A percentile compares a stretch with the other conserved stretches of the same genome.
phyloP scores from a whole-genome alignment of 2,329 filamentous ascomycete genomes.

The Stachybotrys elegans region DNA sequence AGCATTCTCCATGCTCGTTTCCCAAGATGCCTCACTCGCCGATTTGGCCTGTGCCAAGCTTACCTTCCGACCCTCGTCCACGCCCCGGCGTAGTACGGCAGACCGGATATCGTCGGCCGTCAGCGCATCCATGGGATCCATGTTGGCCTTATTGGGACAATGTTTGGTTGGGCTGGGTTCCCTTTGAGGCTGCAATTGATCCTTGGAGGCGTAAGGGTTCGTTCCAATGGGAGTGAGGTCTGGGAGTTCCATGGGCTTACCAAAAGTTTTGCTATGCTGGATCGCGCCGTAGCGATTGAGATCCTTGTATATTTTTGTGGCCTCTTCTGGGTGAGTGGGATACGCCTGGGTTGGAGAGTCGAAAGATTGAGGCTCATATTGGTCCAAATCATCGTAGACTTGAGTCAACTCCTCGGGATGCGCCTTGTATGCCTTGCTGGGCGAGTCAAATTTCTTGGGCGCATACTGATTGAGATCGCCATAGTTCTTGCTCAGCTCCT shows the following conservation, averaged over 20 bases:
- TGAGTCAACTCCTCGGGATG: constrained; percentile 30
- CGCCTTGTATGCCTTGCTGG: constrained; percentile 17
- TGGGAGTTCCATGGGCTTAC: constrained; percentile 17
- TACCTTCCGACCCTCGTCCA: constrained; percentile 12
- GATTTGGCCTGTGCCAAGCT: constrained; percentile 11
- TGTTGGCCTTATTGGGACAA: constrained; percentile 9
- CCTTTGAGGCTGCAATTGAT: constrained; percentile 14
- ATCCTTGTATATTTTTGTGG: constrained; percentile 33
- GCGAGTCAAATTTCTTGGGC: constrained; percentile 21
- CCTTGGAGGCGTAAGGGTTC: constrained; percentile 31
- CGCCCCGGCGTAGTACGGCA: constrained; percentile 22
- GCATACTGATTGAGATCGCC: constrained; percentile 37
- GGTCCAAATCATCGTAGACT: constrained; percentile 35
- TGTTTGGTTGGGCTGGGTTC: constrained; percentile 7
- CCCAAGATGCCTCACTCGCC: constrained; percentile 8
- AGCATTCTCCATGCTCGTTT: constrained; percentile 6
- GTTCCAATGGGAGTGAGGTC: constrained; percentile 30
- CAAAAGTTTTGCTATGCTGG: constrained; percentile 29
- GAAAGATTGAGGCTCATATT: constrained; percentile 27
- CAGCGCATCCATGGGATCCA: constrained; percentile 15
- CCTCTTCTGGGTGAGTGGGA: constrained; percentile 28
- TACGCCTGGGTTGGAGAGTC: constrained; percentile 19
- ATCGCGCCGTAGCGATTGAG: constrained; percentile 33
- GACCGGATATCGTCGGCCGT: constrained; percentile 26
- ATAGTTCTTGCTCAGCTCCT: constrained; percentile 33